Evolutionary conservation across 2,329 filamentous ascomycete species (phyloP).

Genomic region (Sclerotinia glacialis): DNA sequence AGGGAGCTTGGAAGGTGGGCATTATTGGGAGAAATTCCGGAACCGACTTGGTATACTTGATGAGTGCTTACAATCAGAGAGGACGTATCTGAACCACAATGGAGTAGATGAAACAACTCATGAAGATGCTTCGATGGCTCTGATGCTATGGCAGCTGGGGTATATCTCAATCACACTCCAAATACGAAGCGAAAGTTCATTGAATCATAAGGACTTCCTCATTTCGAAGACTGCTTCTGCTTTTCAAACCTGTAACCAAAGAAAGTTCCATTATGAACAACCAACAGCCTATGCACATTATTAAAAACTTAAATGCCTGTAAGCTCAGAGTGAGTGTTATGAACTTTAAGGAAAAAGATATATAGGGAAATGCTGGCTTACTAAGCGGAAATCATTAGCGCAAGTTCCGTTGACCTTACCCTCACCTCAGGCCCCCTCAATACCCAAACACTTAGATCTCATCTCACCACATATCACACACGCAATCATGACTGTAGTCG

Average conservation of each 20-base stretch:
- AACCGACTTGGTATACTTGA: conserved; percentile 59
- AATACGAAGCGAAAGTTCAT: neutral
- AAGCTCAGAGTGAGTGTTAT: too few species aligned
- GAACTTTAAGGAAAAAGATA: neutral
- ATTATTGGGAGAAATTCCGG: conserved; percentile 51
- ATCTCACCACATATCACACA: neutral
- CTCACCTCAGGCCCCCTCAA: conserved; percentile 9
- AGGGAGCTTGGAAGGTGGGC: conserved; percentile 58
- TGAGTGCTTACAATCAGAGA: too few species aligned
- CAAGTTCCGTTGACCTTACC: neutral
- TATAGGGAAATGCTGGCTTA: neutral
- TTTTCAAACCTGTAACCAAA: neutral
- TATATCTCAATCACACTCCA: too few species aligned
- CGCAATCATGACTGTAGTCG: conserved; percentile 46
- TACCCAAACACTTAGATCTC: neutral
- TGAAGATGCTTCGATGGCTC: neutral
- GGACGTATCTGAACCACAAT: too few species aligned
- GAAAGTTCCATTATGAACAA: neutral
- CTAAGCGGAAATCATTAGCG: conserved; percentile 13
- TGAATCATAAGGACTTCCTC: neutral
- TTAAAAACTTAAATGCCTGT: too few species aligned
- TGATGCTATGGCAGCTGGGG: too few species aligned
- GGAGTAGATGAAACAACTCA: neutral
- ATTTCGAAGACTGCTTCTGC: neutral
- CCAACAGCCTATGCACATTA: neutral